Conservation (phyloP, 805 yeast species). For the Scheffersomyces stipitis region DNA sequence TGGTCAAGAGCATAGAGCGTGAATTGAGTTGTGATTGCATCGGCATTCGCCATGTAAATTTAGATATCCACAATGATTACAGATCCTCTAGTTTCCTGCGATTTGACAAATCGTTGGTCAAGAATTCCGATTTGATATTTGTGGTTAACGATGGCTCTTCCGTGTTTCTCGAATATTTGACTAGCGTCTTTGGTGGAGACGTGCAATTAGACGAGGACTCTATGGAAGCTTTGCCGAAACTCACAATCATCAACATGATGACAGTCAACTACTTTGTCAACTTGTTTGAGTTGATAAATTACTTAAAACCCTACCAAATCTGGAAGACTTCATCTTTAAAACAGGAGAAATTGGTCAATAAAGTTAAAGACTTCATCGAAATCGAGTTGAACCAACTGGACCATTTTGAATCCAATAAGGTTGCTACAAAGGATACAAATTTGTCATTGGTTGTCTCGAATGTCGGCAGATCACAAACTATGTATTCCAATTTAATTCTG, state of each 20-base stretch:
- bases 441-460: conserved; percentile 5
- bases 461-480: conserved; percentile 5
- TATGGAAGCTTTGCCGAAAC: conserved; percentile 27
- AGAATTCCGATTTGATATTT: conserved; percentile 28
- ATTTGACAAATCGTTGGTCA: conserved; percentile 16
- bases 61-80: conserved; percentile 1
- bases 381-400: conserved; percentile 14
- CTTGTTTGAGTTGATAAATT: conserved; percentile 35
- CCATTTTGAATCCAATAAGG: conserved; percentile 3
- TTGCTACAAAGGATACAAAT: conserved; percentile 7
- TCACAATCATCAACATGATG: conserved; percentile 38
- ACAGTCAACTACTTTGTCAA: conserved; percentile 41
- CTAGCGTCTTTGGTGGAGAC: conserved; percentile 10
- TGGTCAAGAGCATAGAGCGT: conserved; percentile 16
- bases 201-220: conserved; percentile 3
- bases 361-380: conserved; percentile 28
- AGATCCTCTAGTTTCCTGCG: neutral
- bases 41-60: conserved; percentile 15
- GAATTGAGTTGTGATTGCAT: conserved; percentile 11
- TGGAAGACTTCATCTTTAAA: conserved; percentile 39
- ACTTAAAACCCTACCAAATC: conserved; percentile 34
- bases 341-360: conserved; percentile 21
- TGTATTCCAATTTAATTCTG: conserved; percentile 24
- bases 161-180: conserved; percentile 24
- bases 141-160: conserved; percentile 40